Percentiles rank a stretch among this genome's conserved stretches.
phyloP scores from a whole-genome alignment of 1,284 basidiomycete species.

The Athelia sp. region DNA sequence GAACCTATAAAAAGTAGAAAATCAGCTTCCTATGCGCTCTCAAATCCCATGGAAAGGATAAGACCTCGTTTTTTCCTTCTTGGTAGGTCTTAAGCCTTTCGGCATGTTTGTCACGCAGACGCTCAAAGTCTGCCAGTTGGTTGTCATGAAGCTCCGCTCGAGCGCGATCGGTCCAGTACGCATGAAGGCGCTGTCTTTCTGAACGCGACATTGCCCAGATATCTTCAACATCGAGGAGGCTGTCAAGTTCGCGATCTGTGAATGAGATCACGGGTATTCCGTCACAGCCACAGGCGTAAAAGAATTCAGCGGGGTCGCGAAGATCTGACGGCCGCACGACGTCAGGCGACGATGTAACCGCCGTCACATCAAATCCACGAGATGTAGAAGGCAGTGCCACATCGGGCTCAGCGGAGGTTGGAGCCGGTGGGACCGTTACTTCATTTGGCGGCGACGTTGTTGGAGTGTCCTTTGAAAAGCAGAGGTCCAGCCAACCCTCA shows the following conservation, averaged over 20 bases:
- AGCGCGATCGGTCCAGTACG: conserved; percentile 29
- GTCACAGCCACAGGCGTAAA: conserved; percentile 24
- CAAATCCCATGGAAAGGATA: conserved; percentile 13
- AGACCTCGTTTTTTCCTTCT: conserved; percentile 34
- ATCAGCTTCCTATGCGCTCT: conserved; percentile 1
- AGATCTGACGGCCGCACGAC: conserved; percentile 20
- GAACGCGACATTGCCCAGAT: conserved; percentile 39
- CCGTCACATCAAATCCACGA: too few species aligned
- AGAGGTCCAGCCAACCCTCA: too few species aligned
- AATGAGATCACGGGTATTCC: conserved; percentile 28
- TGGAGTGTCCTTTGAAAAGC: too few species aligned
- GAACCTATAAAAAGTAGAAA: conserved; percentile 24
- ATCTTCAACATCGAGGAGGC: conserved; percentile 26
- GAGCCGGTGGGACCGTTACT: neutral
- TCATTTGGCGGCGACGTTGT: too few species aligned
- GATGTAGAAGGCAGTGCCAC: conserved; percentile 1
- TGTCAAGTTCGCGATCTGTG: conserved; percentile 28
- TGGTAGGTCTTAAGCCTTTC: conserved; percentile 21
- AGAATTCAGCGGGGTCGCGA: conserved; percentile 24
- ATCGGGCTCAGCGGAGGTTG: neutral
- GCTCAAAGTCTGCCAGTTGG: conserved; percentile 31
- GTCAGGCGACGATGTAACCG: neutral
- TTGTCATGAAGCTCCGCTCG: conserved; percentile 21
- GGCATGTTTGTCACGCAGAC: conserved; percentile 26
- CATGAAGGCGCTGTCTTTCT: conserved; percentile 35